phyloP scores from a whole-genome alignment of 75 land plant species.

The Selaginella tamariscina region DNA sequence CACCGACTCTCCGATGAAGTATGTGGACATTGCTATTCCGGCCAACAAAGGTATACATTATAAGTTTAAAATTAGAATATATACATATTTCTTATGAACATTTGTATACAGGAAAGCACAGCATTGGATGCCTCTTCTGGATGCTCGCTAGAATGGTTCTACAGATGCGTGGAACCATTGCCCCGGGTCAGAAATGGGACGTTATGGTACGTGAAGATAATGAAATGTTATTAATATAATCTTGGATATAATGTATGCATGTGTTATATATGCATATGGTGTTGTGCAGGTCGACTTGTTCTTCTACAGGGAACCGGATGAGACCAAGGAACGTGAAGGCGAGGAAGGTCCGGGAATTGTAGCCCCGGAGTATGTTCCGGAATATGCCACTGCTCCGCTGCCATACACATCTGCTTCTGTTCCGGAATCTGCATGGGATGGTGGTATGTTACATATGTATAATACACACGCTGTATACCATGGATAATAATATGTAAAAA shows the following conservation, averaged over 20 bases:
- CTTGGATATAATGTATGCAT: neutral
- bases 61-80: no score
- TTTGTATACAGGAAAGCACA: constrained; percentile 76
- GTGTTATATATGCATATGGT: neutral
- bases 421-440: constrained; percentile 8
- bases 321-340: constrained; percentile 57
- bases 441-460: no score
- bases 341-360: constrained; percentile 34
- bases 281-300: constrained; percentile 55
- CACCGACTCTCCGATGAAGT: constrained; percentile 78
- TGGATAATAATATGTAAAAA: no score
- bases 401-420: neutral
- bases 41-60: no score
- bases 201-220: constrained; percentile 46
- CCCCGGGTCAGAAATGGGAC: constrained; percentile 66
- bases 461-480: no score
- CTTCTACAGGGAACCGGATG: constrained; percentile 81
- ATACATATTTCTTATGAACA: no score
- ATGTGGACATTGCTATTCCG: constrained; percentile 77
- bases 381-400: constrained; percentile 19
- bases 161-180: constrained; percentile 73
- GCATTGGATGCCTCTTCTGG: constrained; percentile 80
- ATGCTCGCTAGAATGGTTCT: constrained; percentile 73
- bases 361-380: constrained; percentile 27
- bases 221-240: neutral